Base-by-base conservation (phyloP, 1,284 basidiomycete species). In the Microbotryomycetes sp. region DNA sequence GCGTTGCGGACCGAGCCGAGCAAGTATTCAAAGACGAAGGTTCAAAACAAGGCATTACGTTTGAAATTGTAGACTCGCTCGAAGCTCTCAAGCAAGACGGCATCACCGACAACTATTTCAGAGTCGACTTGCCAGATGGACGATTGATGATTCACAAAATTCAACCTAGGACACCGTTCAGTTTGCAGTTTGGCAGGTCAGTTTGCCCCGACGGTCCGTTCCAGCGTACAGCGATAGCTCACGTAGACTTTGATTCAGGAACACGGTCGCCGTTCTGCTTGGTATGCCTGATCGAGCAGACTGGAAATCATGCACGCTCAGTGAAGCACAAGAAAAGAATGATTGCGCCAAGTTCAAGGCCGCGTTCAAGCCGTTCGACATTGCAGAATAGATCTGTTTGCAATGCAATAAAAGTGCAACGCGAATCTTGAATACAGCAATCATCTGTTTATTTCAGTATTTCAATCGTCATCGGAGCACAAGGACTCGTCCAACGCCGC, bases 111-210 rank as follows among this genome's bases (percentile, higher is more conserved):
- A 60, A 71, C 52, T 72, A 71, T 76, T 94, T 96, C 79, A 84
- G 84, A 67, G 87, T 96, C 4, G 90, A 94, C 71, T 77, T 94
- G 54, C 92, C 93, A 0, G 84, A 87, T 68, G 91, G 91, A n/a
- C 79, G 80, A 64, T 86, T 82, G 75, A 78, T 96, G 78, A 84
- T 96, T 28, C 89, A 94, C 77, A 75, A 91, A 63, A 83, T 96
- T 71, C 84, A 85, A 72, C 82, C 85, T 28, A 81, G 85, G 52
- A 78, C 82, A 45, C 85, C 86, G 52, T 97, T 97, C 72, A 86
- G 86, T 67, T 78, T 97, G 55, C 91, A 96, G 74, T 97, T 96
- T 76, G 92, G 91, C 60, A 83, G 92, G 91, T 92, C 70, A 71
- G 85, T 24, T 48, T 21, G 5, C 41, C 5, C 13, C 29, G 15